phyloP scores from a whole-genome alignment of 2,329 filamentous ascomycete species.

The Fusarium gaditjirri region DNA sequence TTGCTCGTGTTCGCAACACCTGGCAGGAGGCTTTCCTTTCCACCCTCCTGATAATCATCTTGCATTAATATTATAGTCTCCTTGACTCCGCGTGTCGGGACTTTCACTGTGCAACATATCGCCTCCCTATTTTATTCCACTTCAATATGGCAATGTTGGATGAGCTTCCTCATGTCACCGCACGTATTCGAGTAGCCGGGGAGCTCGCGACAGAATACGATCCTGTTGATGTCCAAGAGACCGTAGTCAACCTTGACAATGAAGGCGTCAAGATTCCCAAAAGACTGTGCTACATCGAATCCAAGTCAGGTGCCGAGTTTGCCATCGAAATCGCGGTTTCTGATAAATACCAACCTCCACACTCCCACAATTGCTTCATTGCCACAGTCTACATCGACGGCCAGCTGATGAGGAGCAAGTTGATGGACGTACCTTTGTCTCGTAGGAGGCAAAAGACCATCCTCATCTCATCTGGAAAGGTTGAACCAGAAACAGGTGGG shows the following conservation, averaged over 20 bases:
- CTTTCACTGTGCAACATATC: not conserved
- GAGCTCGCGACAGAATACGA: slow-evolving; percentile 39
- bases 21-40: not conserved
- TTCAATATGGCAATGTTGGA: slow-evolving; percentile 38
- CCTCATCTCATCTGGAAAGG: too few species aligned
- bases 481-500: too few species aligned
- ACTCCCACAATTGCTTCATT: accelerated
- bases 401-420: not conserved
- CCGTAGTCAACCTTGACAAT: accelerated
- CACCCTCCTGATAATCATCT: not conserved
- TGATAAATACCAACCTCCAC: not conserved
- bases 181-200: slow-evolving; percentile 29
- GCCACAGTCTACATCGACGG: slow-evolving; percentile 28
- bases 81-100: not conserved
- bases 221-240: not conserved
- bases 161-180: slow-evolving; percentile 25
- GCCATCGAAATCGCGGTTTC: slow-evolving; percentile 9
- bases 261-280: not conserved
- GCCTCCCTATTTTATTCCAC: not conserved
- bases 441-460: too few species aligned
- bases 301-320: slow-evolving; percentile 31
- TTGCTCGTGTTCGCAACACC: not conserved
- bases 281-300: slow-evolving; percentile 41
- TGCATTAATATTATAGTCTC: too few species aligned
- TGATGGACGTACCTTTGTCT: too few species aligned